phyloP scores from a whole-genome alignment of 2,329 filamentous ascomycete species.

The Tympanopsis confertula region DNA sequence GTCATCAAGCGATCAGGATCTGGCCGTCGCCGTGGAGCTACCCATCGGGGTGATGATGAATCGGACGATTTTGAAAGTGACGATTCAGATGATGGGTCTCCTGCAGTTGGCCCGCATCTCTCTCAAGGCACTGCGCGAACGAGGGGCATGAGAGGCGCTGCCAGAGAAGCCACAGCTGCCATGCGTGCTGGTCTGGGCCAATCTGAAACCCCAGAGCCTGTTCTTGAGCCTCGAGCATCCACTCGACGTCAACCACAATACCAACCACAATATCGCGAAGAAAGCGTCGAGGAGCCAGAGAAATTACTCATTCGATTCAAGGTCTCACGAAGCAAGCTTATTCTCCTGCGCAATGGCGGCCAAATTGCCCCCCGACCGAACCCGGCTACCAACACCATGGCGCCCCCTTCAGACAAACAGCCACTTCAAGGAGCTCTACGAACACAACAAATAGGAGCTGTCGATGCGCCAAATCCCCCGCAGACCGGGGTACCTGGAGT shows the following conservation, averaged over 20 bases:
- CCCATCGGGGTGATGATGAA: slow-evolving; percentile 50
- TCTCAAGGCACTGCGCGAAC: slow-evolving; percentile 69
- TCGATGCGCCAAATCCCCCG: slow-evolving; percentile 13
- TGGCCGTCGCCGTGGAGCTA: slow-evolving; percentile 36
- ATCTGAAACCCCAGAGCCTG: slow-evolving; percentile 80
- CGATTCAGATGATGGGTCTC: slow-evolving; percentile 71
- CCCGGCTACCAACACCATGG: slow-evolving; percentile 40
- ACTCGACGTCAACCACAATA: slow-evolving; percentile 40
- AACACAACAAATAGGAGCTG: slow-evolving; percentile 14
- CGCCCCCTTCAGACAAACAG: slow-evolving; percentile 35
- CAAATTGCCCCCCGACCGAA: slow-evolving; percentile 26
- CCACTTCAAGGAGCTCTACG: slow-evolving; percentile 16
- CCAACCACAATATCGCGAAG: slow-evolving; percentile 61
- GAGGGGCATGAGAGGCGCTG: slow-evolving; percentile 78
- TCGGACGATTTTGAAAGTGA: slow-evolving; percentile 90
- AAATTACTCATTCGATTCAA: slow-evolving; percentile 64
- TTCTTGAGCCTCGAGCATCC: slow-evolving; percentile 63
- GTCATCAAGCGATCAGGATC: slow-evolving; percentile 65
- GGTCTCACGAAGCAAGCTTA: slow-evolving; percentile 62
- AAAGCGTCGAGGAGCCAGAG: slow-evolving; percentile 62
- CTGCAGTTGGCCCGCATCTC: slow-evolving; percentile 55
- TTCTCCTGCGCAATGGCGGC: slow-evolving; percentile 41
- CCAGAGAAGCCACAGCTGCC: slow-evolving; percentile 73
- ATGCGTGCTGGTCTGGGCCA: slow-evolving; percentile 66
- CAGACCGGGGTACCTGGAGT: slow-evolving; percentile 26